Evolutionary conservation across 306 rosid genomes (phyloP), one percentile per base, ranked within the genome.

Genomic region (Cucurbita argyrosperma): DNA sequence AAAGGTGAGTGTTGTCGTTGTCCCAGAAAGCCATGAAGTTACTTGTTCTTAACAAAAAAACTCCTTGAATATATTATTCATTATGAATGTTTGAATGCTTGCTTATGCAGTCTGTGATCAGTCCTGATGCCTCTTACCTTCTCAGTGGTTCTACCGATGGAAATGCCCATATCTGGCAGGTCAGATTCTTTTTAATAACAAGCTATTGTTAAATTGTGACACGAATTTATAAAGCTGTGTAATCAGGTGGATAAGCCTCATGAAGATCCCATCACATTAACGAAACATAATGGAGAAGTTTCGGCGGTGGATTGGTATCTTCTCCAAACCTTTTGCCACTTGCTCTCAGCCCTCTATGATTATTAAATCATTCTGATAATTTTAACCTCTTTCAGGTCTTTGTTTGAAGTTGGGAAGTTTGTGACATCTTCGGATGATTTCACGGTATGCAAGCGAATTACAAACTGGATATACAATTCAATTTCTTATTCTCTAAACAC

Each of bases 81-180:
- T 67, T 68, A n/a, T 79, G 76, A 40, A 45, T 71, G 71, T 76
- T 47, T 45, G 21, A 51, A 51, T 50, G 61, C 58, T 40, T 80
- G 79, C 76, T 78, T 82, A 80, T 76, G 52, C 92, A 95, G 99
- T 75, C 96, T 5, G 86, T 88, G 53, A 83, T 95, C 76, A 91
- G 99, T 69, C 96, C 99, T 7, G 96, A 95, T 84, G 97, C 93
- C 19, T 57, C 85, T 47, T 87, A 83, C 80, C 80, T 94, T 61
- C 87, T 89, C 63, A 78, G 97, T 49, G 99, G 99, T 83, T 94
- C 99, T 74, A 89, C 96, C 26, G 84, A 87, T 79, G 99, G 89
- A 81, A 85, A 83, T 55, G 96, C 91, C 79, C 85, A 83, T 63
- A 82, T 94, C 81, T 94, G 99, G 99, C 83, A 87, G 99, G 99